A percentile compares a stretch with the other conserved stretches of the same genome.
Conservation (phyloP, 805 yeast genomes). For the Candida incommunis region DNA sequence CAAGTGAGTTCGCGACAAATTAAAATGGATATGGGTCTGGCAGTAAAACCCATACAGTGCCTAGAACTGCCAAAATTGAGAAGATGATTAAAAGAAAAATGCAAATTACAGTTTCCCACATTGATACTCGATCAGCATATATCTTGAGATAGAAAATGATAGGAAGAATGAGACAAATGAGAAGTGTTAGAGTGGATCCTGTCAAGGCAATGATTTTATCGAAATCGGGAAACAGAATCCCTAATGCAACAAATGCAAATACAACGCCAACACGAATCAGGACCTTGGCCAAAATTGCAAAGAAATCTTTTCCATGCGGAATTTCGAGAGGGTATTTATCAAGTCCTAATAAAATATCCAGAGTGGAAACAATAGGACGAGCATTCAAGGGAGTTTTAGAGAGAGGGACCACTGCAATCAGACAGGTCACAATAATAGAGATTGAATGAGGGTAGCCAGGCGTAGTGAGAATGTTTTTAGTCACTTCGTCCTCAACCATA, state of each 20-base stretch:
- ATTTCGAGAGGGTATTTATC: conserved; percentile 13
- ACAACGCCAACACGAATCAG: conserved; percentile 37
- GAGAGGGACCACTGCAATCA: conserved; percentile 71
- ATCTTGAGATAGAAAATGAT: conserved; percentile 44
- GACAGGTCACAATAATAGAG: conserved; percentile 34
- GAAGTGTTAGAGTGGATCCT: conserved; percentile 70
- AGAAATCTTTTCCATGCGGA: not conserved
- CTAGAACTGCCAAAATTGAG: not conserved
- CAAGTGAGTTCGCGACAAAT: conserved; percentile 5
- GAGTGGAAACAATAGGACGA: conserved; percentile 63
- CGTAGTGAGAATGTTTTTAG: conserved; percentile 57
- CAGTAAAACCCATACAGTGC: not conserved
- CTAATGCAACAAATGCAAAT: conserved; percentile 38
- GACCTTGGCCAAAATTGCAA: conserved; percentile 5
- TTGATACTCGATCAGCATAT: not conserved
- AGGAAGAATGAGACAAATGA: conserved; percentile 70
- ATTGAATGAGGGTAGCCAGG: conserved; percentile 54
- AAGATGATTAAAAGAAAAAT: not conserved
- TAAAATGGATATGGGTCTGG: not conserved
- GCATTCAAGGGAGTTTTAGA: conserved; percentile 77
- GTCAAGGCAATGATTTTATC: conserved; percentile 69
- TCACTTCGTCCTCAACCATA: conserved; percentile 52
- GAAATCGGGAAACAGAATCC: conserved; percentile 61
- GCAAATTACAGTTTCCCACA: not conserved
- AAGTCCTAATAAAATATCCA: conserved; percentile 39